phyloP scores from a whole-genome alignment of 331 rosid genomes.

The Phaseolus coccineus region DNA sequence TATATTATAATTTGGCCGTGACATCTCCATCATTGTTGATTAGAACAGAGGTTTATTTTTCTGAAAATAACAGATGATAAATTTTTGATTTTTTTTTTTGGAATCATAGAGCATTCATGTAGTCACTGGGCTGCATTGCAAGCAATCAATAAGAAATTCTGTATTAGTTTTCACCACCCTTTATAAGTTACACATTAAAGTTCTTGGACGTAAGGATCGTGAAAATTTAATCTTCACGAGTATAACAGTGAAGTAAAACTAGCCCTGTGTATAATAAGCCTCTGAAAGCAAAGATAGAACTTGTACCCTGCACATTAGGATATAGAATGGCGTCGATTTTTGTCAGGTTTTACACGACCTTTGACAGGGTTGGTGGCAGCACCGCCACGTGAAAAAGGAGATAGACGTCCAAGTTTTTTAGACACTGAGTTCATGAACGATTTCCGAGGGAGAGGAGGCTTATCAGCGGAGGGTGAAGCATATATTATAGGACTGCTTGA shows the following conservation, averaged over 20 bases:
- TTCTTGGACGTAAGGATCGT: background rate
- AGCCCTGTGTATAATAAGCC: constrained; percentile 34
- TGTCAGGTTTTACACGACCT: constrained; percentile 55
- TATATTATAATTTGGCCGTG: too few species aligned
- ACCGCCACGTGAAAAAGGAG: constrained; percentile 65
- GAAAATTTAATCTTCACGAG: constrained; percentile 38
- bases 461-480: constrained; percentile 52
- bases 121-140: background rate
- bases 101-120: background rate
- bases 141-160: constrained; percentile 1
- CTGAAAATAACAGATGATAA: background rate
- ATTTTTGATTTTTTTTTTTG: background rate
- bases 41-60: background rate
- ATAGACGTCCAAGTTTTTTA: constrained; percentile 71
- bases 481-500: constrained; percentile 56
- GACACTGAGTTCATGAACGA: constrained; percentile 77
- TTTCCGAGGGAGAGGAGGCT: constrained; percentile 80
- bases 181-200: constrained; percentile 19
- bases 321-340: constrained; percentile 81
- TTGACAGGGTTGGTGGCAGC: constrained; percentile 44
- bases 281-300: constrained; percentile 35
- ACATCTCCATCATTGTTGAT: too few species aligned
- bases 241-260: constrained; percentile 37
- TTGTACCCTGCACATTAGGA: constrained; percentile 50
- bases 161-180: constrained; percentile 24